A percentile compares a stretch with the other conserved stretches of the same genome.
Conservation (phyloP, 2,329 filamentous ascomycete species). For the Diaporthe ampelina region DNA sequence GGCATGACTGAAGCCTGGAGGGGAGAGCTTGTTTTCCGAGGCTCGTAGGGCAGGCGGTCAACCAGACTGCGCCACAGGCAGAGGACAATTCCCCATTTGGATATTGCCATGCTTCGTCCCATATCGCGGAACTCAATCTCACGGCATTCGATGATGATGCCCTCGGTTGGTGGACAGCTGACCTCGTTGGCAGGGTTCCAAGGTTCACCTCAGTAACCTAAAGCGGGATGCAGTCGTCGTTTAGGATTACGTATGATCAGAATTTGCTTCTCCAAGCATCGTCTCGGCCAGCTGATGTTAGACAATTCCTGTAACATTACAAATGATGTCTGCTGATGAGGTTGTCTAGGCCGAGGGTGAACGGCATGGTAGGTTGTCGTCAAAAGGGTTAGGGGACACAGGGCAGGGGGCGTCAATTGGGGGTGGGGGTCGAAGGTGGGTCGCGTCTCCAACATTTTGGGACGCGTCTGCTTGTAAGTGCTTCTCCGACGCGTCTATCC, state of each 20-base stretch:
- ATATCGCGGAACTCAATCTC: not conserved
- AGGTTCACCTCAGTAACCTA: not conserved
- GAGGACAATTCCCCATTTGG: not conserved
- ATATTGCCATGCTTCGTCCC: not conserved
- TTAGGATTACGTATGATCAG: too few relatives aligned
- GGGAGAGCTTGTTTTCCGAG: not conserved
- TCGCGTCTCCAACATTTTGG: conserved; percentile 25
- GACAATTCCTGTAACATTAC: not conserved
- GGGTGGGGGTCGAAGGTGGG: not conserved
- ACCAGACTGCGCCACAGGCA: not conserved
- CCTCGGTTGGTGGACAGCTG: not conserved
- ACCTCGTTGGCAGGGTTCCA: not conserved
- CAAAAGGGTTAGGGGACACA: conserved; percentile 19
- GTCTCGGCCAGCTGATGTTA: not conserved
- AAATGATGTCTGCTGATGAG: not conserved
- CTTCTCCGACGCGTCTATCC: conserved; percentile 37
- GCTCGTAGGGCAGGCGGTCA: not conserved
- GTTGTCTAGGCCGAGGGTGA: not conserved
- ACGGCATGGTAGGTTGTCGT: not conserved
- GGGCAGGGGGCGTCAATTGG: too few relatives aligned
- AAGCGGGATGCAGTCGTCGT: not conserved
- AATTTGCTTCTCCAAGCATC: too few relatives aligned
- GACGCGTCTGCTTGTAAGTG: conserved; percentile 38
- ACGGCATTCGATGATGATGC: not conserved
- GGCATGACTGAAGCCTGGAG: conserved; percentile 9